Evolutionary conservation across 768 basidiomycete genomes (phyloP), one percentile per base, ranked within the genome.

Genomic region (Glaciozyma antarctica): DNA sequence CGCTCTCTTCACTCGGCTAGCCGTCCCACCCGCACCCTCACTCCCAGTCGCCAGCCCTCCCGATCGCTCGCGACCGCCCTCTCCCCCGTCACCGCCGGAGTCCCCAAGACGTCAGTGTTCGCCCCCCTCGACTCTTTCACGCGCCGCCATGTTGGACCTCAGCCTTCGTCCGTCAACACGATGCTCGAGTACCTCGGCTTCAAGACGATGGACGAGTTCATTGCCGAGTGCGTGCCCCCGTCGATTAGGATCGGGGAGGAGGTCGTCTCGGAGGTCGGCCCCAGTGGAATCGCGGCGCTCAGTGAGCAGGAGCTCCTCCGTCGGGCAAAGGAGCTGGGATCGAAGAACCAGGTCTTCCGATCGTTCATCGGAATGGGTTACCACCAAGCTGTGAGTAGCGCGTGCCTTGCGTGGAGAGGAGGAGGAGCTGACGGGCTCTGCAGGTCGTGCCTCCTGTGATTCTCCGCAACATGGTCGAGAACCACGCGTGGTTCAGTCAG

Each of bases 361-460:
- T 93, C 86, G 74, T 98, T 91, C 77, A 99, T 98, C 74, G 95
- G 95, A 44, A 91, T 97, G 90, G 94, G 95, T 13, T 99, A 75
- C 26, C 62, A 63, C 52, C 70, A 69, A 47, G 64, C 67, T 69
- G 90, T 91, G 64, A 58, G 83, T 62, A 3, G 6, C 26, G 32
- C 13, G n/a, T 12, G n/a, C 13, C 28, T 58, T 24, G 26, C 21
- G 3, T 7, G 16, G 38, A 7, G 32, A 26, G 15, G 58, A 47
- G 9, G 32, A 32, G 21, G 7, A 15, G 45, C 34, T 58, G n/a
- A 21, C 19, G 22, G 32, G 21, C 22, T 32, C 24, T 12, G 5
- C 56, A 69, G 65, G 69, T 70, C 15, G 66, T 71, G 2, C 72
- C 71, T 15, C 66, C 66, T 17, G 71, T 73, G 34, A 73, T 73